Percentiles rank a stretch among this genome's conserved stretches.
phyloP scores from a whole-genome alignment of 768 basidiomycete species.

The Chalciporus sphaerocephalus region DNA sequence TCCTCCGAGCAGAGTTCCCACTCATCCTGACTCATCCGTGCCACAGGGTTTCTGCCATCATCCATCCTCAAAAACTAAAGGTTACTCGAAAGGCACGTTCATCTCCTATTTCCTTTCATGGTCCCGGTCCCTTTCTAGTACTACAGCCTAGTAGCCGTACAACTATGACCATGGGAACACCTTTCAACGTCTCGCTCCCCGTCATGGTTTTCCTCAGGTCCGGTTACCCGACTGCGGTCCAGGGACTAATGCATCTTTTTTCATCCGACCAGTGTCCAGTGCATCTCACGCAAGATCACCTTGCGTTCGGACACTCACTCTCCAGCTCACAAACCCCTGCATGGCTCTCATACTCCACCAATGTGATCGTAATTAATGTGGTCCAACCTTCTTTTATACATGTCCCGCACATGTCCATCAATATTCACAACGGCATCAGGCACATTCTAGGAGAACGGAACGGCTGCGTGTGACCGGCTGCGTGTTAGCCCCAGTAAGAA shows the following conservation, averaged over 20 bases:
- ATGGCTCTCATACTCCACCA: not conserved
- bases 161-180: slow-evolving; percentile 13
- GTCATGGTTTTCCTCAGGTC: slow-evolving; percentile 1
- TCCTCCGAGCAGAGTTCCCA: too few species aligned
- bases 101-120: slow-evolving; percentile 13
- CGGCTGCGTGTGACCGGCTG: slow-evolving; percentile 11
- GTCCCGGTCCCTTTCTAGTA: not conserved
- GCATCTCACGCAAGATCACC: not conserved
- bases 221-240: not conserved
- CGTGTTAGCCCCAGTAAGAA: slow-evolving; percentile 3
- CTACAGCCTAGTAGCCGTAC: not conserved
- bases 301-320: not conserved
- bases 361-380: not conserved
- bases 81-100: too few species aligned
- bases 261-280: not conserved
- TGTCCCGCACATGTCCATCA: not conserved
- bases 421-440: slow-evolving; percentile 5
- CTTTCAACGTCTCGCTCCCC: not conserved
- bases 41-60: slow-evolving; percentile 9
- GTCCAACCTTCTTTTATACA: not conserved
- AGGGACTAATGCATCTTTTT: too few species aligned
- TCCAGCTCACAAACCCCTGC: not conserved
- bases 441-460: slow-evolving; percentile 1
- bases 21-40: not conserved
- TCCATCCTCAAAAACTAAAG: not conserved